Evolutionary conservation across 2,329 filamentous ascomycete species (phyloP).

Genomic region (Leptosphaerulina australis): DNA sequence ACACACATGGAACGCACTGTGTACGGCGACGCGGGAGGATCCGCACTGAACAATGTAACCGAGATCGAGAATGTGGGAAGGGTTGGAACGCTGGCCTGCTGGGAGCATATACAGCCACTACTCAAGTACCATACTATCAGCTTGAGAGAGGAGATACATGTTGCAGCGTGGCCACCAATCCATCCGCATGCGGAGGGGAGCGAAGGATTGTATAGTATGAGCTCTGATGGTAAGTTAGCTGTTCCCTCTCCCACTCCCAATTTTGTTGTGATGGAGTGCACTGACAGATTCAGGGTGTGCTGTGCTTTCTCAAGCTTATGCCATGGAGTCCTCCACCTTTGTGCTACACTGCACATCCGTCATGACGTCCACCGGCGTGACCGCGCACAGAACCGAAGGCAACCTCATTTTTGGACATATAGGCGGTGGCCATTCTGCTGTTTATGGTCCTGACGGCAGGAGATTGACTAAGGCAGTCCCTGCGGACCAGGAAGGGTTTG

Average conservation of each 20-base stretch:
- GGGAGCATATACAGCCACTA: constrained; percentile 53
- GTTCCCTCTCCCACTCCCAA: not conserved
- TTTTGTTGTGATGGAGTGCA: not conserved
- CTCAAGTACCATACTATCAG: constrained; percentile 51
- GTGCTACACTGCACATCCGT: constrained; percentile 61
- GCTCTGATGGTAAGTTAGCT: constrained; percentile 36
- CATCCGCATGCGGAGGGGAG: constrained; percentile 36
- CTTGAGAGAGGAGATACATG: constrained; percentile 50
- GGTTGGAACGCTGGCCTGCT: constrained; percentile 45
- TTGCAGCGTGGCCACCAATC: constrained; percentile 51
- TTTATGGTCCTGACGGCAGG: constrained; percentile 59
- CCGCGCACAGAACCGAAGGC: constrained; percentile 51
- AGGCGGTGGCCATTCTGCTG: constrained; percentile 49
- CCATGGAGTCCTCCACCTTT: constrained; percentile 62
- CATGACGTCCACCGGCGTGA: constrained; percentile 53
- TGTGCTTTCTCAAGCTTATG: constrained; percentile 60
- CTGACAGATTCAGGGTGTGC: constrained; percentile 10
- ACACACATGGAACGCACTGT: constrained; percentile 54
- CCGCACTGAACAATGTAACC: constrained; percentile 45
- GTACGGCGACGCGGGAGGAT: constrained; percentile 49
- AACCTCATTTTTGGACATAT: constrained; percentile 52
- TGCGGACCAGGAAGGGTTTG: constrained; percentile 54
- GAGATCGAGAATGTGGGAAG: constrained; percentile 38
- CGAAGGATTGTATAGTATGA: constrained; percentile 47
- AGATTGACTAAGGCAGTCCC: constrained; percentile 50